Percentiles rank a stretch among this genome's conserved stretches.
These are phyloP conservation scores for Sporothrix mexicana DNA, from an alignment of 2,329 filamentous ascomycete species.

Conservation along the genomic window DNA sequence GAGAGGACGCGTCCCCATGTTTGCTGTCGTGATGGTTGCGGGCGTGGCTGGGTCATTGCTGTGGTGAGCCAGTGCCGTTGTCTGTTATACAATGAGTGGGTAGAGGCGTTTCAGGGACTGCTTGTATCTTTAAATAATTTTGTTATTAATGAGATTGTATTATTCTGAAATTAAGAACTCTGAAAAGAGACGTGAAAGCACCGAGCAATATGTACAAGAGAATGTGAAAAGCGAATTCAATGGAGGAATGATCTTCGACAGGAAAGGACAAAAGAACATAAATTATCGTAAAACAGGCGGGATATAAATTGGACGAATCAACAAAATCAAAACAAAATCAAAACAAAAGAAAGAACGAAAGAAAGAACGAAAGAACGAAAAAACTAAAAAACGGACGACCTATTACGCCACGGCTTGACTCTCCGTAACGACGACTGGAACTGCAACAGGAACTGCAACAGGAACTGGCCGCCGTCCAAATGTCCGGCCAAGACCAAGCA, in stretches of 20 bases:
- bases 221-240: not conserved
- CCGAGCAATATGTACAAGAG: not conserved
- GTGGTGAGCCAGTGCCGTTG: not conserved
- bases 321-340: not conserved
- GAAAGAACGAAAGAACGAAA: not conserved
- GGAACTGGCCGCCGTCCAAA: constrained; percentile 18
- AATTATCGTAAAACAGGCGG: not conserved
- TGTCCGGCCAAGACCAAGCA: not conserved
- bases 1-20: not conserved
- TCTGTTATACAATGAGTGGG: too few relatives aligned
- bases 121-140: not conserved
- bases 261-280: not conserved
- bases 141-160: not conserved
- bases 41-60: not conserved
- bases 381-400: not conserved
- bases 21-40: not conserved
- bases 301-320: constrained; percentile 3
- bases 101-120: not conserved
- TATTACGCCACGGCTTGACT: not conserved
- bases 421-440: not conserved
- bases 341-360: not conserved
- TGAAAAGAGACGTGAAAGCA: not conserved
- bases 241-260: not conserved
- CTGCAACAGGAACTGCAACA: too few relatives aligned
- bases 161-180: not conserved